These are phyloP conservation scores for Ulota crispa DNA, from an alignment of 225 moss, liverwort and hornwort genomes.

Conservation along the genomic window DNA sequence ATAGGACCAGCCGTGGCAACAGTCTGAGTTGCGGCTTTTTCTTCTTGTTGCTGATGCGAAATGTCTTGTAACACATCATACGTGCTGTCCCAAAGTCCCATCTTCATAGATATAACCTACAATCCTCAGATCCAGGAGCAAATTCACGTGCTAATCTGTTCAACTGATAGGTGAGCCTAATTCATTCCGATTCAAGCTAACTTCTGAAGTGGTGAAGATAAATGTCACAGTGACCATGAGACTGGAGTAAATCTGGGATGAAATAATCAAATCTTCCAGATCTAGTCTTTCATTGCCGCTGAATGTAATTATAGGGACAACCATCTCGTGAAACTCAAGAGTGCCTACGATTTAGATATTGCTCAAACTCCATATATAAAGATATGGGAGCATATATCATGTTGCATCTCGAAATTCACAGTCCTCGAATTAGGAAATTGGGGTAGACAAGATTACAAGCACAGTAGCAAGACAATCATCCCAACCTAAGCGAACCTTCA, in stretches of 20 bases:
- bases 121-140: slow-evolving; percentile 17
- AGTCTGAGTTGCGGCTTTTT: slow-evolving; percentile 32
- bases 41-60: slow-evolving; percentile 37
- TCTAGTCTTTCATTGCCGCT: slow-evolving; percentile 36
- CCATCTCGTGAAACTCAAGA: slow-evolving; percentile 33
- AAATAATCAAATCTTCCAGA: slow-evolving; percentile 33
- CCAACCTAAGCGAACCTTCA: slow-evolving; percentile 10
- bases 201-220: slow-evolving; percentile 16
- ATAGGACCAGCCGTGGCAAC: slow-evolving; percentile 41
- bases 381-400: slow-evolving; percentile 38
- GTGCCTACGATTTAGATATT: slow-evolving; percentile 39
- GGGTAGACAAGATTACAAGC: neutral
- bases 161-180: neutral
- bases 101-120: slow-evolving; percentile 82
- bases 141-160: slow-evolving; percentile 22
- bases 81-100: slow-evolving; percentile 81
- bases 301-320: slow-evolving; percentile 42
- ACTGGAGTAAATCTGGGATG: slow-evolving; percentile 35
- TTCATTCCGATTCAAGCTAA: neutral
- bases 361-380: slow-evolving; percentile 23
- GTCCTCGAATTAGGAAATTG: slow-evolving; percentile 28
- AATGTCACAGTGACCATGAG: slow-evolving; percentile 48
- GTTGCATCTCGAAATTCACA: slow-evolving; percentile 33
- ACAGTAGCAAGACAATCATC: slow-evolving; percentile 4
- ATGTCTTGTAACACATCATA: slow-evolving; percentile 58